These are phyloP conservation scores for Calamus simplicifolius DNA, from an alignment of 176 grass and related monocot species.

Conservation along the genomic window DNA sequence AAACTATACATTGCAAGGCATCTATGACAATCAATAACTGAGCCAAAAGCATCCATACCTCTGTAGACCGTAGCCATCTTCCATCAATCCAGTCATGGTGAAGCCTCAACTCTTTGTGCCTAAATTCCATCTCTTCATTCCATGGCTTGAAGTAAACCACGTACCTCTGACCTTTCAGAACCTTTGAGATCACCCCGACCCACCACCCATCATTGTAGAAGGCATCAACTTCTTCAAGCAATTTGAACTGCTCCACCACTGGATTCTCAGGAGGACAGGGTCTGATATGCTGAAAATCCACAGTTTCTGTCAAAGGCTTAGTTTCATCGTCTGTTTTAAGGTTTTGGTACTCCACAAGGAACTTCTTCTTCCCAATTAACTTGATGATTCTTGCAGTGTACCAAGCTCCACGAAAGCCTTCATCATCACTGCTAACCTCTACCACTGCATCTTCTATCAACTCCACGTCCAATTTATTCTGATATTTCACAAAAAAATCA, in stretches of 20 bases:
- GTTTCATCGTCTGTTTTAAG: constrained; percentile 52
- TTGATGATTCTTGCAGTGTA: constrained; percentile 42
- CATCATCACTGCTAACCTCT: constrained; percentile 69
- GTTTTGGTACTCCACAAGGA: constrained; percentile 49
- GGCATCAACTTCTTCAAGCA: constrained; percentile 84
- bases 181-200: constrained; percentile 72
- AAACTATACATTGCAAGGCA: too few relatives aligned
- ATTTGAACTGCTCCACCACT: constrained; percentile 23
- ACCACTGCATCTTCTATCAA: constrained; percentile 37
- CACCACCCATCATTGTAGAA: constrained; percentile 78
- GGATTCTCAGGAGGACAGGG: constrained; percentile 33
- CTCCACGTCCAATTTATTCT: constrained; percentile 26
- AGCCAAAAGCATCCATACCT: constrained; percentile 18
- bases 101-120: constrained; percentile 42
- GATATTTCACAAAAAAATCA: constrained; percentile 14
- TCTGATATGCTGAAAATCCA: constrained; percentile 46
- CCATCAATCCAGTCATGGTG: constrained; percentile 67
- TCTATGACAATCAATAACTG: too few relatives aligned
- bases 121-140: constrained; percentile 63
- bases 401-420: constrained; percentile 67
- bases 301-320: constrained; percentile 45
- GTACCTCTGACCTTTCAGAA: constrained; percentile 26
- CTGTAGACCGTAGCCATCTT: constrained; percentile 53
- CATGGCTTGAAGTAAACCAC: constrained; percentile 70
- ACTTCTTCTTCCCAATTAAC: constrained; percentile 24